Base-by-base conservation (phyloP, 1,284 basidiomycete genomes). In the Laetiporus sulphureus region DNA sequence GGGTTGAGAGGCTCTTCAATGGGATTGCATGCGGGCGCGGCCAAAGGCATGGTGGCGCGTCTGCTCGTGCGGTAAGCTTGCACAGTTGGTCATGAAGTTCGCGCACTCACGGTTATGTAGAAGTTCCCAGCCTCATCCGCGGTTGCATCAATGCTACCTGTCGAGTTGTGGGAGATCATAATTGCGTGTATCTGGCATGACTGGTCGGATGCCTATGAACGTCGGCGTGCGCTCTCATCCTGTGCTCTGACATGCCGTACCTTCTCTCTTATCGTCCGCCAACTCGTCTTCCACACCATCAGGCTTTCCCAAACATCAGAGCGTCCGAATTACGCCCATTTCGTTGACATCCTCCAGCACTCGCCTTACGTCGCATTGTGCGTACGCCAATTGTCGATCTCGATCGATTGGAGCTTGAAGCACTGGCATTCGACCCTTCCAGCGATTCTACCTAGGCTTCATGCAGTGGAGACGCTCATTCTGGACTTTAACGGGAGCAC, bases 241-340 rank as follows among this genome's bases (percentile, higher is more conserved):
- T 67, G 65, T 45, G 61, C 59, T 24, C 51, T 65, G 5, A 61
- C 63, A n/a, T 63, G 57, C 49, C 61, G 59, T 39, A 40, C 51
- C 5, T 65, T 64, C 60, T 49, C 62, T 13, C 58, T 58, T 2
- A 45, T 62, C 15, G 48, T 62, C 18, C 60, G 62, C 6, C 59
- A 54, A 40, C 61, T 65, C 47, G 56, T 66, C 32, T 67, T 67
- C 52, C 46, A 54, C 25, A 50, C 46, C 18, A 41, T 62, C 20
- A 34, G 36, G 20, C 35, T 42, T 36, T 15, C 35, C 11, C 41
- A 42, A 16, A 11, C 25, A 5, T 20, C 40, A 11, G 33, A 20
- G 25, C 34, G 13, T 21, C 32, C 41, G 18, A 27, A 37, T 12
- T 42, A 42, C 41, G 13, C 16, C 15, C 35, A 36, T 31, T 42